A percentile compares a stretch with the other conserved stretches of the same genome.
Evolutionary conservation across 768 basidiomycete species (phyloP).

Genomic region (Boletus huronensis): DNA sequence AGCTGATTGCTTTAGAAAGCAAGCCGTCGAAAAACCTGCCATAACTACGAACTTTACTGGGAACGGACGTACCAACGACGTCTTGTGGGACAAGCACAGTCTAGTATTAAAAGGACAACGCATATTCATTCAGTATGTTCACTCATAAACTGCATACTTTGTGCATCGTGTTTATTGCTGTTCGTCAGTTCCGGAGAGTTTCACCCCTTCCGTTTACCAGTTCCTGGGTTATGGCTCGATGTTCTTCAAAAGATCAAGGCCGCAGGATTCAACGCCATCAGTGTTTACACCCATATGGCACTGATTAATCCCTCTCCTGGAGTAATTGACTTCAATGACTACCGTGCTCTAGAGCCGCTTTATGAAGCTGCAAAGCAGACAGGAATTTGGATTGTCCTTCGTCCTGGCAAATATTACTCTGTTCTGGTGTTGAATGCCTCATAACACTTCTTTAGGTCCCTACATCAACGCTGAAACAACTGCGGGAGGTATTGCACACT

Average conservation of each 20-base stretch:
- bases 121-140: conserved; percentile 64
- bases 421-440: neutral
- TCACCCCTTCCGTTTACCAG: conserved; percentile 78
- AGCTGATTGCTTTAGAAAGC: neutral
- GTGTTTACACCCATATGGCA: conserved; percentile 80
- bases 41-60: conserved; percentile 15
- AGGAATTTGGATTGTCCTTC: conserved; percentile 75
- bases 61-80: conserved; percentile 36
- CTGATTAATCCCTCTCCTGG: conserved; percentile 71
- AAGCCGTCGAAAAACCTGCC: neutral
- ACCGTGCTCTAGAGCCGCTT: conserved; percentile 63
- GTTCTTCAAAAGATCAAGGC: conserved; percentile 80
- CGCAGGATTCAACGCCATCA: conserved; percentile 73
- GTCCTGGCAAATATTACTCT: conserved; percentile 56
- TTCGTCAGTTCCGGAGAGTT: conserved; percentile 72
- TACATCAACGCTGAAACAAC: conserved; percentile 81
- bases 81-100: conserved; percentile 68
- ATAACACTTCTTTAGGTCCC: conserved; percentile 21
- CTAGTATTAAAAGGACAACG: conserved; percentile 66
- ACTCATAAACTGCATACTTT: neutral
- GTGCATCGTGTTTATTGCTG: neutral
- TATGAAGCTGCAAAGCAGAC: conserved; percentile 70
- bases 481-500: conserved; percentile 68
- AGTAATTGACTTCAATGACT: conserved; percentile 69
- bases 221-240: conserved; percentile 77